phyloP scores from a whole-genome alignment of 2,329 filamentous ascomycete genomes.

The Neonectria neomacrospora region DNA sequence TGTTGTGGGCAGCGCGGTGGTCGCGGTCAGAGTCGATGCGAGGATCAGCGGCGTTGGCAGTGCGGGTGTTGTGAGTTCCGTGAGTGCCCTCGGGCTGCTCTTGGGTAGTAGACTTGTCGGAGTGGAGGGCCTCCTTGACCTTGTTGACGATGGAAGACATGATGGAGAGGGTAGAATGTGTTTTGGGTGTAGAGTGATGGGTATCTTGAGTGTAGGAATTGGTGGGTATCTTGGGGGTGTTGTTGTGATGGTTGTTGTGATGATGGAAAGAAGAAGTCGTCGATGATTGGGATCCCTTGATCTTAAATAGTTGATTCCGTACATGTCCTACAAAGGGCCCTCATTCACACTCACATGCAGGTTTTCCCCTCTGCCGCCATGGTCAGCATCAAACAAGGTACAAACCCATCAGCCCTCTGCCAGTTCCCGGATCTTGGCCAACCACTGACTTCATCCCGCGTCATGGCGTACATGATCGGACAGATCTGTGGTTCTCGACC shows the following conservation, averaged over 20 bases:
- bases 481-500: constrained; percentile 22
- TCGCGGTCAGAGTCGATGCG: constrained; percentile 64
- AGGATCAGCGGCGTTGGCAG: constrained; percentile 60
- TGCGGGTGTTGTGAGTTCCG: constrained; percentile 32
- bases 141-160: constrained; percentile 70
- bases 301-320: constrained; percentile 39
- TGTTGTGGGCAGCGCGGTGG: constrained; percentile 44
- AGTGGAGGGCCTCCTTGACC: constrained; percentile 66
- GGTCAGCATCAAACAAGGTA: constrained; percentile 9
- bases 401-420: not conserved
- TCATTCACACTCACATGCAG: constrained; percentile 24
- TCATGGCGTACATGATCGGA: constrained; percentile 38
- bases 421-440: constrained; percentile 14
- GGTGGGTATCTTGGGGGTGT: constrained; percentile 30
- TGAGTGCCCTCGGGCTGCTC: constrained; percentile 35
- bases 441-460: constrained; percentile 39
- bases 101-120: constrained; percentile 50
- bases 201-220: constrained; percentile 8
- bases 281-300: constrained; percentile 11
- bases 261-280: constrained; percentile 24
- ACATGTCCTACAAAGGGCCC: constrained; percentile 1
- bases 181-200: constrained; percentile 20
- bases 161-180: constrained; percentile 40
- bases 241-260: constrained; percentile 26
- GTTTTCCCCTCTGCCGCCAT: not conserved